Percentiles rank a stretch among this genome's conserved stretches.
These are phyloP conservation scores for Melastoma malabathricum DNA, from an alignment of 345 rosid genomes.

Conservation along the genomic window DNA sequence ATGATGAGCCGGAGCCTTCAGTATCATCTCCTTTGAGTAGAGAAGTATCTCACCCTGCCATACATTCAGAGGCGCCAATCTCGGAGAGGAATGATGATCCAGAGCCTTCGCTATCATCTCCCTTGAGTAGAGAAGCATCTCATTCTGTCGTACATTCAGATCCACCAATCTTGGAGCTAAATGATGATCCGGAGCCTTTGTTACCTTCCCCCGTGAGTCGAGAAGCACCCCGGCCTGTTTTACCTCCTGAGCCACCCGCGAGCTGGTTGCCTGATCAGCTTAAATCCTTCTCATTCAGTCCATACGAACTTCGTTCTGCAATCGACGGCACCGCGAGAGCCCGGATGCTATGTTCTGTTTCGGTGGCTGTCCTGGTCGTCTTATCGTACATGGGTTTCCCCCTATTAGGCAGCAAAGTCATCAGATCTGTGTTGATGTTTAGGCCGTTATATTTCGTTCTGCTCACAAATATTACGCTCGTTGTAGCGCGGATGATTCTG, in stretches of 20 bases:
- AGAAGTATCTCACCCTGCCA: slow-evolving; percentile 15
- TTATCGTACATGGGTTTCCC: slow-evolving; percentile 45
- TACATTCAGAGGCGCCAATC: slow-evolving; percentile 1
- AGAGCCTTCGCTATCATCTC: slow-evolving; percentile 12
- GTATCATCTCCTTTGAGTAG: slow-evolving; percentile 5
- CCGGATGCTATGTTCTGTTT: slow-evolving; percentile 36
- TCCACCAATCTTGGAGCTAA: not conserved
- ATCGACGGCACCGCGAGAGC: slow-evolving; percentile 31
- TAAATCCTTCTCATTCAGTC: slow-evolving; percentile 14
- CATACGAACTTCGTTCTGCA: slow-evolving; percentile 44
- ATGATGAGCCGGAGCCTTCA: no score
- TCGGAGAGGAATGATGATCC: slow-evolving; percentile 3
- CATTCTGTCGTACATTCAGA: slow-evolving; percentile 9
- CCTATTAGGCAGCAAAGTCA: slow-evolving; percentile 20
- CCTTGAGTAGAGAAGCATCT: slow-evolving; percentile 19
- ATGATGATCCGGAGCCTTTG: slow-evolving; percentile 11
- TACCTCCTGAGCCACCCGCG: slow-evolving; percentile 10
- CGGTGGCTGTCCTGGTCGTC: slow-evolving; percentile 38
- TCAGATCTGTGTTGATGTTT: slow-evolving; percentile 29
- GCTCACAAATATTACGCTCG: slow-evolving; percentile 47
- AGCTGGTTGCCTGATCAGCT: slow-evolving; percentile 2
- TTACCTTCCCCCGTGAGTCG: slow-evolving; percentile 16
- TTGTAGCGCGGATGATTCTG: slow-evolving; percentile 28
- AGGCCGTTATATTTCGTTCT: slow-evolving; percentile 61
- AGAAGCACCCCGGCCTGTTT: slow-evolving; percentile 15